Conservation (phyloP, 2,329 filamentous ascomycete species). For the Cryoendolithus antarcticus region DNA sequence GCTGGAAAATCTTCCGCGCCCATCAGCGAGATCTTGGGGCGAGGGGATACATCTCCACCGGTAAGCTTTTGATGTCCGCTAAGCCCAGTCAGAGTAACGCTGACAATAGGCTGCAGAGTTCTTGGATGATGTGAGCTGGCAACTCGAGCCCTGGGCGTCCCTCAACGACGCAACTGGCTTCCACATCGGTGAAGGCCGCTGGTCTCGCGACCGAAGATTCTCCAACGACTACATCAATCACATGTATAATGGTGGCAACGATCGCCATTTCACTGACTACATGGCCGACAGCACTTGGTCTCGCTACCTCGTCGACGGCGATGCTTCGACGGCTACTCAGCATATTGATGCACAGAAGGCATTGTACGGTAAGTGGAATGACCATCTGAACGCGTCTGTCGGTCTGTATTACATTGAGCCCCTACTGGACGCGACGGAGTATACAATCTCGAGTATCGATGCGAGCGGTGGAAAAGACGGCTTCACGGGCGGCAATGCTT, state of each 20-base stretch:
- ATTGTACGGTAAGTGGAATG: conserved; percentile 27
- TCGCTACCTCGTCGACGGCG: conserved; percentile 31
- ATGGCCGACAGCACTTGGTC: conserved; percentile 31
- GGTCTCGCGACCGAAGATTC: conserved; percentile 32
- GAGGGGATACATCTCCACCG: conserved; percentile 31
- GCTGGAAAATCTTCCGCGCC: conserved; percentile 32
- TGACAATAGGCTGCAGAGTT: conserved; percentile 21
- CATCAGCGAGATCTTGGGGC: conserved; percentile 33
- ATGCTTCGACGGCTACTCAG: conserved; percentile 19
- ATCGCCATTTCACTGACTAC: conserved; percentile 32
- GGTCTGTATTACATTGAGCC: conserved; percentile 33
- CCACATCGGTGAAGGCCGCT: conserved; percentile 33
- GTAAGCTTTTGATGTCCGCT: conserved; percentile 1
- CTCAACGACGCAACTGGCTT: conserved; percentile 35
- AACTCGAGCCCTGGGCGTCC: conserved; percentile 30
- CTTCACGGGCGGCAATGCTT: conserved; percentile 29
- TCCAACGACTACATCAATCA: conserved; percentile 33
- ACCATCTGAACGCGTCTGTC: conserved; percentile 28
- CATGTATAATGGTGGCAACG: conserved; percentile 30
- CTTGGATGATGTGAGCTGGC: conserved; percentile 32
- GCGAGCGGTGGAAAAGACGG: conserved; percentile 29
- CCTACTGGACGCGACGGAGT: conserved; percentile 33
- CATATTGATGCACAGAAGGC: conserved; percentile 26
- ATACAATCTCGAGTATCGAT: conserved; percentile 34
- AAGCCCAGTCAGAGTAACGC: neutral